Evolutionary conservation across 495 filamentous ascomycete genomes (phyloP).

Genomic region (Hypoxylon cercidicola): DNA sequence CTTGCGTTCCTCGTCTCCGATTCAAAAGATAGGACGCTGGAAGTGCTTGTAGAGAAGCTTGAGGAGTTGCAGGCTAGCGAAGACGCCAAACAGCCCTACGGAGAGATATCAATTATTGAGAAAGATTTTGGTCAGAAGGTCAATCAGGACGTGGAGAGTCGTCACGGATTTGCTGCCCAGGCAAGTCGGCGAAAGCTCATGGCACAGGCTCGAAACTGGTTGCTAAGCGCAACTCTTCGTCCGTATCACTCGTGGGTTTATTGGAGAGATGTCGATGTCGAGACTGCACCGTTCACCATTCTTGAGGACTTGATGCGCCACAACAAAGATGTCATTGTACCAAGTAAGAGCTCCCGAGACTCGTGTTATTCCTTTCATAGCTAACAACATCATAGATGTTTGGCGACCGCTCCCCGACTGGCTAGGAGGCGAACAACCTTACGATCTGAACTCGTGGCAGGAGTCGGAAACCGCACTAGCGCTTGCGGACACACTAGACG

Average conservation of each 20-base stretch:
- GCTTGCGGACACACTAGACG: slow-evolving; percentile 93
- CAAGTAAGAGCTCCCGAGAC: slow-evolving; percentile 71
- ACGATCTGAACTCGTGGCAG: slow-evolving; percentile 99
- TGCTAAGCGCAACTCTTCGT: slow-evolving; percentile 90
- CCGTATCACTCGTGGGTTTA: slow-evolving; percentile 99
- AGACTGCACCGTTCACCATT: slow-evolving; percentile 95
- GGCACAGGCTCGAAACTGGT: slow-evolving; percentile 98
- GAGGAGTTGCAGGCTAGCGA: slow-evolving; percentile 81
- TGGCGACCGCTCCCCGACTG: slow-evolving; percentile 99
- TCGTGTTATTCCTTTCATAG: background rate
- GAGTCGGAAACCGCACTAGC: slow-evolving; percentile 97
- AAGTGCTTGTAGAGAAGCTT: slow-evolving; percentile 75
- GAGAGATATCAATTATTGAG: slow-evolving; percentile 96
- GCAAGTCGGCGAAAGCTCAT: slow-evolving; percentile 93
- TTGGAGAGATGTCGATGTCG: slow-evolving; percentile 98
- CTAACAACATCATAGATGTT: slow-evolving; percentile 72
- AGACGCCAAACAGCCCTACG: slow-evolving; percentile 83
- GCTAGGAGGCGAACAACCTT: slow-evolving; percentile 98
- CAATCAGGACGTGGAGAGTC: slow-evolving; percentile 96
- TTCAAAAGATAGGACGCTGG: slow-evolving; percentile 91
- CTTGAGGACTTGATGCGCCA: slow-evolving; percentile 98
- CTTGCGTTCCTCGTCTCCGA: slow-evolving; percentile 97
- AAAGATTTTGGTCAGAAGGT: slow-evolving; percentile 99
- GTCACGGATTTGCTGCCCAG: slow-evolving; percentile 97
- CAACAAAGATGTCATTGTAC: slow-evolving; percentile 98